Evolutionary conservation across 2,329 filamentous ascomycete genomes (phyloP).

Genomic region (Fusarium dlaminii): DNA sequence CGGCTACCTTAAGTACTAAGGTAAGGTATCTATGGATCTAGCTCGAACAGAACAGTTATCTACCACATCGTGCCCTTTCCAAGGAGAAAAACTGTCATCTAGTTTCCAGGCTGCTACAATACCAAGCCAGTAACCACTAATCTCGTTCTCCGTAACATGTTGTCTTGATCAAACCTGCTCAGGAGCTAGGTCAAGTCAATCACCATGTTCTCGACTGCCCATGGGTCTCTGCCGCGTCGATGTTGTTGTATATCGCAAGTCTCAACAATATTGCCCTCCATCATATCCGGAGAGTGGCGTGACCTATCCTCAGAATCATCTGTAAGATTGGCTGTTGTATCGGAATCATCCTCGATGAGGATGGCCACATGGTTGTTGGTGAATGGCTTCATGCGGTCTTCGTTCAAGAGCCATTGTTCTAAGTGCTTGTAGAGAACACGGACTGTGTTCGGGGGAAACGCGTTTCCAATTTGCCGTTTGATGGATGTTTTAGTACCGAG

Average conservation of each 20-base stretch:
- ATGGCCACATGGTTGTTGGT: slow-evolving; percentile 34
- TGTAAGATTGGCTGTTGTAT: slow-evolving; percentile 4
- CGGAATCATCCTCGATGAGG: slow-evolving; percentile 39
- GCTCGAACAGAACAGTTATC: neutral
- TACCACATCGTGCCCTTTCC: neutral
- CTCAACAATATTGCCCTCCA: slow-evolving; percentile 30
- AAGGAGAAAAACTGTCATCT: neutral
- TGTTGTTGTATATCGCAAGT: neutral
- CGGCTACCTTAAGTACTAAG: neutral
- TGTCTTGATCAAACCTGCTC: neutral
- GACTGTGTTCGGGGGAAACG: slow-evolving; percentile 73
- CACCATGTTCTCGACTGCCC: slow-evolving; percentile 13
- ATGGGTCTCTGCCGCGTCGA: neutral
- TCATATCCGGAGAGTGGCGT: slow-evolving; percentile 37
- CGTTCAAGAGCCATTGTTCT: slow-evolving; percentile 54
- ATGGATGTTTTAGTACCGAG: slow-evolving; percentile 51
- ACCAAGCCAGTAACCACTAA: neutral
- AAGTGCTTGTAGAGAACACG: slow-evolving; percentile 60
- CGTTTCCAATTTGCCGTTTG: slow-evolving; percentile 79
- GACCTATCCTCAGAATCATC: slow-evolving; percentile 4
- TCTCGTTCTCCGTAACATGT: neutral
- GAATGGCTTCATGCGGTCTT: slow-evolving; percentile 51
- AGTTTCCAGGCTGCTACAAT: neutral
- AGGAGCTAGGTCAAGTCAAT: slow-evolving; percentile 36
- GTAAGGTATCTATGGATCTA: neutral